Evolutionary conservation across 139 green algal species (phyloP).

Genomic region (Tetraselmis chui): DNA sequence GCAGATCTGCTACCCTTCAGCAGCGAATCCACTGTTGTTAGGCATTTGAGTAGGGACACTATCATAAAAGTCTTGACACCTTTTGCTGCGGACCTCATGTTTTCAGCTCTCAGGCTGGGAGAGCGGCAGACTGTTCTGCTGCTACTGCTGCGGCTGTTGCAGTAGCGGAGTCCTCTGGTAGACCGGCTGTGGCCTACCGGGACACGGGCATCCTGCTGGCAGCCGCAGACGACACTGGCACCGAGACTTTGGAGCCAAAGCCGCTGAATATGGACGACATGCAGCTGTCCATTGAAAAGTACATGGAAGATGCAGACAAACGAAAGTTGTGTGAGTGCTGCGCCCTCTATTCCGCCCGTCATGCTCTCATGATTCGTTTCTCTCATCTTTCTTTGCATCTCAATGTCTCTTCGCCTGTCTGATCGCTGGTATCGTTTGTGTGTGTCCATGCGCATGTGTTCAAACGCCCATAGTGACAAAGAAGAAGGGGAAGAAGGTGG

Average conservation of each 20-base stretch:
- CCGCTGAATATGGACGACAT: not conserved
- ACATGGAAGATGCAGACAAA: not conserved
- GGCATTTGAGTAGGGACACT: no score
- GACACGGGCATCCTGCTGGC: not conserved
- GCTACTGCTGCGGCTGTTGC: not conserved
- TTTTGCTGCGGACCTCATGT: no score
- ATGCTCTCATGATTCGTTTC: not conserved
- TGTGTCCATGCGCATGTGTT: no score
- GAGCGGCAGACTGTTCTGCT: no score
- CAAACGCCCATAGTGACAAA: not conserved
- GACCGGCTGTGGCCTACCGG: not conserved
- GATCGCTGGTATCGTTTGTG: no score
- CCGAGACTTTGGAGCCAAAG: not conserved
- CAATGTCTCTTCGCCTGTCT: no score
- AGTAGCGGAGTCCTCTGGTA: not conserved
- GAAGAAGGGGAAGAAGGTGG: not conserved
- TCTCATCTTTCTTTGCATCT: not conserved
- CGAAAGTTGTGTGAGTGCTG: not conserved
- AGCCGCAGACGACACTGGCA: not conserved
- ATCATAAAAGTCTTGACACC: no score
- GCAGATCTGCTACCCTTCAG: no score
- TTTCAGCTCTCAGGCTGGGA: no score
- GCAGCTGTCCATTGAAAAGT: not conserved
- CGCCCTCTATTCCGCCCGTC: not conserved
- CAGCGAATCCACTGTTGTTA: no score